phyloP scores from a whole-genome alignment of 2,329 filamentous ascomycete species.

The Leptographium lundbergii region DNA sequence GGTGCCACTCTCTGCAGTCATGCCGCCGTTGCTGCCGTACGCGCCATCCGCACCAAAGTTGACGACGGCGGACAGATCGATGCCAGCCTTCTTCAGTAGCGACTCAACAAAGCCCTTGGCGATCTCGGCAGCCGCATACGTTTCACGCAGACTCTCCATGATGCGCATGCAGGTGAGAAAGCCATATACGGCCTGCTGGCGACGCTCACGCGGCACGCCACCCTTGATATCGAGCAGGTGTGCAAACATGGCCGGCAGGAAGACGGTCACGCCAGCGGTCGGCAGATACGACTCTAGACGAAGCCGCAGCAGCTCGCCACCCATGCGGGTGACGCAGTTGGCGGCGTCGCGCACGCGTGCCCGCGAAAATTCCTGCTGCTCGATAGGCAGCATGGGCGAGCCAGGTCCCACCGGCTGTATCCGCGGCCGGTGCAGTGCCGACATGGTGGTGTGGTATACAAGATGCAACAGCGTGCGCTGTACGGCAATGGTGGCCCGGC shows the following conservation, averaged over 20 bases:
- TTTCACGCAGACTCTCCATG: conserved; percentile 74
- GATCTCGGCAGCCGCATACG: conserved; percentile 89
- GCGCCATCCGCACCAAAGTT: conserved; percentile 31
- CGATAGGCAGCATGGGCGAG: conserved; percentile 38
- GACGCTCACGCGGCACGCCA: conserved; percentile 61
- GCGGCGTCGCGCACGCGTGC: conserved; percentile 74
- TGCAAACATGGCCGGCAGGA: conserved; percentile 86
- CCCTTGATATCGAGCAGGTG: conserved; percentile 89
- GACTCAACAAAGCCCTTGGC: conserved; percentile 92
- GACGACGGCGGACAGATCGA: conserved; percentile 42
- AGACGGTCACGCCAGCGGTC: conserved; percentile 80
- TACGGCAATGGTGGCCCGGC: conserved; percentile 46
- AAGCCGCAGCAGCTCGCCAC: conserved; percentile 58
- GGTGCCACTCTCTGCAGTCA: conserved; percentile 4
- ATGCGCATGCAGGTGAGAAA: conserved; percentile 91
- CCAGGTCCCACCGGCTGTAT: conserved; percentile 63
- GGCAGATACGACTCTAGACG: conserved; percentile 70
- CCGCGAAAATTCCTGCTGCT: conserved; percentile 67
- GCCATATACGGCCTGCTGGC: conserved; percentile 61
- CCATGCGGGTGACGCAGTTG: conserved; percentile 73
- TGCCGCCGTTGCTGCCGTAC: conserved; percentile 19
- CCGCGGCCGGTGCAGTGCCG: conserved; percentile 80
- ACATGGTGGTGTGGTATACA: conserved; percentile 85
- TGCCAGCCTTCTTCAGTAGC: conserved; percentile 75
- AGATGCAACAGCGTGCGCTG: conserved; percentile 84